A percentile compares a stretch with the other conserved stretches of the same genome.
Evolutionary conservation across 331 rosid genomes (phyloP).

Genomic region (Malus hybrid): DNA sequence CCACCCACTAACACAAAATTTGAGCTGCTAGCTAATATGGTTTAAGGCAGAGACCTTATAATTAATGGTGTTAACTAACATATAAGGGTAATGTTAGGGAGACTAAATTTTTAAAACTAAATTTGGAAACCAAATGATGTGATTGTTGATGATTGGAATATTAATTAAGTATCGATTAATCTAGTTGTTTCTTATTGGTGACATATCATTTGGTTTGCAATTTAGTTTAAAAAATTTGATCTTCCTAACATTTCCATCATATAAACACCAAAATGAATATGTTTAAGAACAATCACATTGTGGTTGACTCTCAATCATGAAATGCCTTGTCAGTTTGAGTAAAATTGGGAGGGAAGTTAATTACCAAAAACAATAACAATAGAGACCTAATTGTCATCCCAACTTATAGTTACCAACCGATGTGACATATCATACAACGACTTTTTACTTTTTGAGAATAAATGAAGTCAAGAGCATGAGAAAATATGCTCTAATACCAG

Average conservation of each 20-base stretch:
- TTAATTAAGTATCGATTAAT: too few relatives aligned
- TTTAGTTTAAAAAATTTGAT: too few relatives aligned
- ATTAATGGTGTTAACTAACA: constrained; percentile 25
- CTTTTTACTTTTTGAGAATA: background rate
- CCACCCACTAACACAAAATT: constrained; percentile 21
- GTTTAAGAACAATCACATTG: constrained; percentile 3
- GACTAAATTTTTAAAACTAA: too few relatives aligned
- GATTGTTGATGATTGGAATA: too few relatives aligned
- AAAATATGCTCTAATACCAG: background rate
- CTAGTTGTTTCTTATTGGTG: too few relatives aligned
- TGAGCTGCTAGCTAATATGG: constrained; percentile 8
- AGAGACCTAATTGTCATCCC: background rate
- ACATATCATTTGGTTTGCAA: too few relatives aligned
- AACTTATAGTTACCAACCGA: background rate
- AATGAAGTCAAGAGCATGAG: background rate
- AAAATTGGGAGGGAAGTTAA: background rate
- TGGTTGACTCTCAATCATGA: constrained; percentile 13
- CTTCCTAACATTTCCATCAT: too few relatives aligned
- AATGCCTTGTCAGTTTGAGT: background rate
- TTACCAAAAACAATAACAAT: background rate
- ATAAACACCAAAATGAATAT: constrained; percentile 24
- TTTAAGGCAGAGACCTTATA: constrained; percentile 19
- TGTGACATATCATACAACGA: background rate
- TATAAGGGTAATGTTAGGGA: background rate
- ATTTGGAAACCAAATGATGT: too few relatives aligned